Percentiles rank a stretch among this genome's conserved stretches.
Evolutionary conservation across 2,329 filamentous ascomycete genomes (phyloP).

Genomic region (Fusarium bulbicola): DNA sequence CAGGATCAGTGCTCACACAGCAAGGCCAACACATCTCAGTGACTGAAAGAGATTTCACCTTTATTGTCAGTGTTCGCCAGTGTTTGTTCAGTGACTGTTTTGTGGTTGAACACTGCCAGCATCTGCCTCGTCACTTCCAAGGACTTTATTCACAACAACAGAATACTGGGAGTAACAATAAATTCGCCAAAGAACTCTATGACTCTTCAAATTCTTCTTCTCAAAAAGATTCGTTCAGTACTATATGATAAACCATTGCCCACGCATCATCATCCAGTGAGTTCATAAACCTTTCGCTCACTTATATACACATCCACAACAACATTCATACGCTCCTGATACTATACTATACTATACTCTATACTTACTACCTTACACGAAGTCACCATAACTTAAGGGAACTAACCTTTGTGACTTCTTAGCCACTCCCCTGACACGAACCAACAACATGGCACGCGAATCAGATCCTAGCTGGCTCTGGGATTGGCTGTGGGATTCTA

Average conservation of each 20-base stretch:
- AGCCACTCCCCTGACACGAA: not conserved
- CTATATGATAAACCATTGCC: not conserved
- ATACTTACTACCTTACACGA: not conserved
- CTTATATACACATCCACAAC: not conserved
- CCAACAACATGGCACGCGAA: not conserved
- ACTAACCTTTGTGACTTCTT: not conserved
- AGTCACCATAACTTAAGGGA: not conserved
- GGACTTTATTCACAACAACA: conserved; percentile 6
- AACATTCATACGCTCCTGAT: not conserved
- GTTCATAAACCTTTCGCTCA: not conserved
- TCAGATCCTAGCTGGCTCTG: not conserved
- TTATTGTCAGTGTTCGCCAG: not conserved
- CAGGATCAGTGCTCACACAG: not conserved
- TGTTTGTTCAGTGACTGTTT: not conserved
- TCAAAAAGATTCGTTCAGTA: not conserved
- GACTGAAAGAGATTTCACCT: not conserved
- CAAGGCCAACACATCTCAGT: not conserved
- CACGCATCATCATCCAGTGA: not conserved
- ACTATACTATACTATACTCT: not conserved
- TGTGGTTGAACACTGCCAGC: not conserved
- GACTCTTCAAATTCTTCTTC: not conserved
- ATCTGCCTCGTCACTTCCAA: not conserved
- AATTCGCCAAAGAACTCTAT: not conserved
- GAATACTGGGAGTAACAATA: not conserved
- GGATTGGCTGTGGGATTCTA: conserved; percentile 6